A percentile compares a stretch with the other conserved stretches of the same genome.
These are phyloP conservation scores for Fusarium cicatricum DNA, from an alignment of 2,329 filamentous ascomycete species.

Conservation along the genomic window DNA sequence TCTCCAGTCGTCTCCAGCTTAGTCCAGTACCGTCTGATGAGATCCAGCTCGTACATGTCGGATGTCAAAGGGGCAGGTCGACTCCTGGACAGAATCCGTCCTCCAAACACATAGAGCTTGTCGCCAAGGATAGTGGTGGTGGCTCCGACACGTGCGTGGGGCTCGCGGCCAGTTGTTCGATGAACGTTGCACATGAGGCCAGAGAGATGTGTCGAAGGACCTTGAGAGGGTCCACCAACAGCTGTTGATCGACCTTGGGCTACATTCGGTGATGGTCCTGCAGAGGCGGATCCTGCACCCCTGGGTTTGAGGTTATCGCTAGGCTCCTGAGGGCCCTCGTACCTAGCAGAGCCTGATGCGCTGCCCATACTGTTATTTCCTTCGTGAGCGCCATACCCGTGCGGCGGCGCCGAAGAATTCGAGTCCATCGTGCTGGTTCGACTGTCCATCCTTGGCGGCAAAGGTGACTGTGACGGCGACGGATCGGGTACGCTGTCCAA, in stretches of 20 bases:
- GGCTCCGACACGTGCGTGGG: slow-evolving; percentile 89
- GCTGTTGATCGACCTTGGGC: slow-evolving; percentile 46
- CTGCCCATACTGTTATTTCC: slow-evolving; percentile 57
- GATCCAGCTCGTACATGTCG: slow-evolving; percentile 91
- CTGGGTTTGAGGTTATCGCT: slow-evolving; percentile 59
- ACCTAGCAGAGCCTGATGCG: slow-evolving; percentile 51
- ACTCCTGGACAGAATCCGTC: slow-evolving; percentile 83
- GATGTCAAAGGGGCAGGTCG: slow-evolving; percentile 83
- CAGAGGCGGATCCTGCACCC: slow-evolving; percentile 63
- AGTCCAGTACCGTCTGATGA: slow-evolving; percentile 91
- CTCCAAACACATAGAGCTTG: slow-evolving; percentile 96
- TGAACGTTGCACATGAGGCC: slow-evolving; percentile 77
- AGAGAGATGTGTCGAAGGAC: slow-evolving; percentile 66
- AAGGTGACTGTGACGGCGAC: slow-evolving; percentile 19
- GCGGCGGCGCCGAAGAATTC: slow-evolving; percentile 44
- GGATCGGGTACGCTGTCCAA: slow-evolving; percentile 40
- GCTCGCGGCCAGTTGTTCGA: slow-evolving; percentile 89
- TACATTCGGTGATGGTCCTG: slow-evolving; percentile 64
- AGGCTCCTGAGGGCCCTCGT: slow-evolving; percentile 56
- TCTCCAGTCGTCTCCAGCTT: slow-evolving; percentile 87
- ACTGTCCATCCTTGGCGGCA: slow-evolving; percentile 48
- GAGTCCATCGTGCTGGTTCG: slow-evolving; percentile 61
- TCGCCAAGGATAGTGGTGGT: slow-evolving; percentile 96
- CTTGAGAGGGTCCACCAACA: slow-evolving; percentile 55
- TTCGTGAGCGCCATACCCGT: slow-evolving; percentile 49